Evolutionary conservation across 176 grass and related monocot genomes (phyloP).

Genomic region (Juncus inflexus): DNA sequence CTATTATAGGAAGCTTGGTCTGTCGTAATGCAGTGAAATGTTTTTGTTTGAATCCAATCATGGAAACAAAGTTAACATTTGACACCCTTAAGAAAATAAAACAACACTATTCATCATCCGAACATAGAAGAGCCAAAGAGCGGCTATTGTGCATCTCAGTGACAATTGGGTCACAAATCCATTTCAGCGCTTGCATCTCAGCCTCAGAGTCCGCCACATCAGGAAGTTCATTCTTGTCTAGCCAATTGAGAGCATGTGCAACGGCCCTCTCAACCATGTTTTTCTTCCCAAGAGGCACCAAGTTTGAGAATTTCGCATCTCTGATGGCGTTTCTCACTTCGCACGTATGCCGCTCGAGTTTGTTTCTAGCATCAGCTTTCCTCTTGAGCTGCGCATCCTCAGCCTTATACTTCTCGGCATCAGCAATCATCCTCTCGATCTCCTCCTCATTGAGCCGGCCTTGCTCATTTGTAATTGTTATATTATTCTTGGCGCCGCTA

Average conservation of each 20-base stretch:
- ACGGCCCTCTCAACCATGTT: background rate
- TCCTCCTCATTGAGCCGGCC: constrained; percentile 62
- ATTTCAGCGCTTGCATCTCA: background rate
- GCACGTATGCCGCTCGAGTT: constrained; percentile 69
- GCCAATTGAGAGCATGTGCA: background rate
- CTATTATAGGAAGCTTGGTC: no score
- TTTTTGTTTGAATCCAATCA: no score
- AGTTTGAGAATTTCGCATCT: background rate
- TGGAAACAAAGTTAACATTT: no score
- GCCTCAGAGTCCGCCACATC: background rate
- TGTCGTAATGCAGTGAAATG: no score
- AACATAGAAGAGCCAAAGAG: no score
- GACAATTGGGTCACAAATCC: constrained; percentile 12
- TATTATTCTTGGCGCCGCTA: constrained; percentile 73
- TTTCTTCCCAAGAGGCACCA: background rate
- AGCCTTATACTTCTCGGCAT: constrained; percentile 67
- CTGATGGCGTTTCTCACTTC: constrained; percentile 74
- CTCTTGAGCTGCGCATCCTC: constrained; percentile 64
- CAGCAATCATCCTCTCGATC: constrained; percentile 78
- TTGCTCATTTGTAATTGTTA: constrained; percentile 81
- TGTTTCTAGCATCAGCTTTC: constrained; percentile 66
- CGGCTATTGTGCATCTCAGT: background rate
- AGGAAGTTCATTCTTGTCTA: background rate
- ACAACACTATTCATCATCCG: no score
- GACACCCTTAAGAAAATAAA: no score